phyloP scores from a whole-genome alignment of 768 basidiomycete species.

The Boletus reticulatus region DNA sequence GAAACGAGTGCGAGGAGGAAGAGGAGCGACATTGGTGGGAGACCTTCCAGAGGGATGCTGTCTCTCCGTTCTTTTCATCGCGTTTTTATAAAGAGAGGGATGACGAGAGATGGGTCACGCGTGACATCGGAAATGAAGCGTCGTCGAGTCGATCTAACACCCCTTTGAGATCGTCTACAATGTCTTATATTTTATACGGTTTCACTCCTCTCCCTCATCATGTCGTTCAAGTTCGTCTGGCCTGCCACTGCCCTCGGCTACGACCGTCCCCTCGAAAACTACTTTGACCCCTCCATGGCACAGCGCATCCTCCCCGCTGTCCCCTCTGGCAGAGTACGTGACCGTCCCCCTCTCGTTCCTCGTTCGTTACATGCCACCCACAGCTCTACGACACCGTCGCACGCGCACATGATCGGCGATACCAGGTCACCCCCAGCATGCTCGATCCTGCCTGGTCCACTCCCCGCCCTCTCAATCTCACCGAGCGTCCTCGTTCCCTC shows the following conservation, averaged over 20 bases:
- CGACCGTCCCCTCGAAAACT: slow-evolving; percentile 24
- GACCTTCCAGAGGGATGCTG: slow-evolving; percentile 12
- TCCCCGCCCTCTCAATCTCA: slow-evolving; percentile 8
- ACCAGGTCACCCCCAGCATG: slow-evolving; percentile 5
- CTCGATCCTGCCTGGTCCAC: slow-evolving; percentile 12
- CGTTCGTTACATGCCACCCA: not conserved
- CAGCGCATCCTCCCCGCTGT: slow-evolving; percentile 11
- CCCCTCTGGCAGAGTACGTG: slow-evolving; percentile 17
- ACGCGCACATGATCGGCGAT: slow-evolving; percentile 24
- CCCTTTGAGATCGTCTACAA: too few relatives aligned
- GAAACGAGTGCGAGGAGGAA: not conserved
- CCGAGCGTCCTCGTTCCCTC: slow-evolving; percentile 16
- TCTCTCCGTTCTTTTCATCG: too few relatives aligned
- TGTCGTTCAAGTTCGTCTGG: slow-evolving; percentile 10
- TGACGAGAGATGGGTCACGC: too few relatives aligned
- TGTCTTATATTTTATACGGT: too few relatives aligned
- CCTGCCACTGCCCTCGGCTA: slow-evolving; percentile 13
- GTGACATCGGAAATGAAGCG: too few relatives aligned
- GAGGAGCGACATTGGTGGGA: slow-evolving; percentile 9
- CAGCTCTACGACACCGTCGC: slow-evolving; percentile 33
- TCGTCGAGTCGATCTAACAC: too few relatives aligned
- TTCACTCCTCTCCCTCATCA: slow-evolving; percentile 12
- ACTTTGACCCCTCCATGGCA: slow-evolving; percentile 24
- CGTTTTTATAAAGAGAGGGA: too few relatives aligned
- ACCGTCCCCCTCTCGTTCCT: not conserved